Conservation (phyloP, 768 basidiomycete genomes). For the Leccinum imitatum region DNA sequence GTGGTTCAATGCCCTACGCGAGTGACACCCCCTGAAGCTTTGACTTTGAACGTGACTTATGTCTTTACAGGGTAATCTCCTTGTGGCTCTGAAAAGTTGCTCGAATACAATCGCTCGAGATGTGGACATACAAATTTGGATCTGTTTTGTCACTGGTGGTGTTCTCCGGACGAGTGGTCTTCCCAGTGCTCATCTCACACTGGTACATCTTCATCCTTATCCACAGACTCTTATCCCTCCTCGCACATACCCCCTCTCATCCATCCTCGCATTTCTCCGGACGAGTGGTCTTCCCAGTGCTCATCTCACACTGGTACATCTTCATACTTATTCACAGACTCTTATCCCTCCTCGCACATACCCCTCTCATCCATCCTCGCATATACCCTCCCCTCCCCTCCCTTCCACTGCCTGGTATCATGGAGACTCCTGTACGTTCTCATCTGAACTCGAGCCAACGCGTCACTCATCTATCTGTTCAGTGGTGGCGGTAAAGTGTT, state of each 20-base stretch:
- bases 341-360: too few relatives aligned
- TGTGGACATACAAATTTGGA: constrained; percentile 22
- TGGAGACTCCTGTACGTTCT: background rate
- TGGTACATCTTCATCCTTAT: too few relatives aligned
- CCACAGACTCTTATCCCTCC: too few relatives aligned
- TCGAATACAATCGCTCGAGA: constrained; percentile 28
- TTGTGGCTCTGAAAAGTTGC: constrained; percentile 12
- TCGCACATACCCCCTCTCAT: too few relatives aligned
- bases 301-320: background rate
- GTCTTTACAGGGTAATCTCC: constrained; percentile 18
- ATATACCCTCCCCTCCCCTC: background rate
- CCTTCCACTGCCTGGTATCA: background rate
- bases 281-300: background rate
- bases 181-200: background rate
- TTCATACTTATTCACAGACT: too few relatives aligned
- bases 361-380: too few relatives aligned
- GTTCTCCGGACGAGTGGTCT: background rate
- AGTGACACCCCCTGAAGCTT: constrained; percentile 4
- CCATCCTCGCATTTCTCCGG: background rate
- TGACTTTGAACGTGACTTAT: constrained; percentile 23
- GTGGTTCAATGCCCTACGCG: constrained; percentile 21
- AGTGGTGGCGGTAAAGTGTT: constrained; percentile 1
- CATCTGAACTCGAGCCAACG: background rate
- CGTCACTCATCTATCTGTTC: background rate
- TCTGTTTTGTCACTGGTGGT: constrained; percentile 3